A percentile compares a stretch with the other conserved stretches of the same genome.
These are phyloP conservation scores for Phellinidium pouzarii DNA, from an alignment of 1,284 basidiomycete species.

Conservation along the genomic window DNA sequence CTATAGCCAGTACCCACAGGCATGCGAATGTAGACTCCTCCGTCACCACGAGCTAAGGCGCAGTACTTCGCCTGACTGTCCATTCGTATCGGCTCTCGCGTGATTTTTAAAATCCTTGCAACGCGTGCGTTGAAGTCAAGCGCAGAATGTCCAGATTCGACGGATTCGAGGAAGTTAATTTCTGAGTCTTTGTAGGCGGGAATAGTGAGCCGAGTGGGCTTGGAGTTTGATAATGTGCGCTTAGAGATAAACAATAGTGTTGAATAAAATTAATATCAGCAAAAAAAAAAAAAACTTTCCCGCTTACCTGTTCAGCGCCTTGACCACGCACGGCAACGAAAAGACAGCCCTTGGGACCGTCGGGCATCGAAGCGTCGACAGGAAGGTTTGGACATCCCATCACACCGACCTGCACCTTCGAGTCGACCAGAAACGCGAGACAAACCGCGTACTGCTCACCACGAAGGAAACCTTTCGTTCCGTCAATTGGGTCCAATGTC, in stretches of 20 bases:
- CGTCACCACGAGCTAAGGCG: conserved; percentile 82
- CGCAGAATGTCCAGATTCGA: conserved; percentile 89
- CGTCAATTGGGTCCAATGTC: conserved; percentile 91
- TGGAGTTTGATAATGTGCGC: conserved; percentile 33
- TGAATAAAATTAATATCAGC: conserved; percentile 4
- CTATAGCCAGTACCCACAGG: conserved; percentile 77
- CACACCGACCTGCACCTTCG: conserved; percentile 80
- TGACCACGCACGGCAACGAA: conserved; percentile 82
- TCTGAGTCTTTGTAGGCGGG: conserved; percentile 38
- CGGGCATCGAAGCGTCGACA: conserved; percentile 47
- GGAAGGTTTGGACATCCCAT: conserved; percentile 95
- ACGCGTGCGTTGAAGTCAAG: conserved; percentile 79
- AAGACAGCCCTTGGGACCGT: conserved; percentile 66
- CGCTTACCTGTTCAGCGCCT: conserved; percentile 67
- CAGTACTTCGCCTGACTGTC: conserved; percentile 98
- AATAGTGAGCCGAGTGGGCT: conserved; percentile 42
- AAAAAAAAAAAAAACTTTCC: not conserved
- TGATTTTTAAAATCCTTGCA: conserved; percentile 64
- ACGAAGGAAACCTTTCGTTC: conserved; percentile 92
- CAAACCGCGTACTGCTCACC: conserved; percentile 98
- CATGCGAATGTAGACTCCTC: conserved; percentile 86
- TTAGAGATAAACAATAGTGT: conserved; percentile 21
- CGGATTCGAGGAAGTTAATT: conserved; percentile 83
- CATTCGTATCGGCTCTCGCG: conserved; percentile 74
- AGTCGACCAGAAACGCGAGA: conserved; percentile 83